A percentile compares a stretch with the other conserved stretches of the same genome.
phyloP scores from a whole-genome alignment of 208 protist genomes.

The Crithidia acanthocephali region DNA sequence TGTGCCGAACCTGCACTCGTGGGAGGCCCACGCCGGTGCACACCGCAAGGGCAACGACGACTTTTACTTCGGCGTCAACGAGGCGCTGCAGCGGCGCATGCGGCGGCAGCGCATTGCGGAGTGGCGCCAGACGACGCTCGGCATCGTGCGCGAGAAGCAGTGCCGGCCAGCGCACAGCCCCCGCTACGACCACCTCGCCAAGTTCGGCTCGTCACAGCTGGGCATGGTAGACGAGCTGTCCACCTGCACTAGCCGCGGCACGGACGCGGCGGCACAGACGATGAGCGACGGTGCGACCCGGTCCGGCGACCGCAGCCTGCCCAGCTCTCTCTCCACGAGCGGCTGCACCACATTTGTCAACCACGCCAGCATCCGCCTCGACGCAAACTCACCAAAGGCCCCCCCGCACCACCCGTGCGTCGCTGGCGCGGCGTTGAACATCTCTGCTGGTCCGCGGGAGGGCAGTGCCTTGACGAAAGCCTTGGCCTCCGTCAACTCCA shows the following conservation, averaged over 20 bases:
- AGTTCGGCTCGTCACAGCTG: slow-evolving; percentile 25
- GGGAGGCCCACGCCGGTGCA: not conserved
- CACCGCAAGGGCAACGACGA: not conserved
- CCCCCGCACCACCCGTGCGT: not conserved
- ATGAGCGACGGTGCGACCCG: slow-evolving; percentile 3
- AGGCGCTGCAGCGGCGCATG: slow-evolving; percentile 14
- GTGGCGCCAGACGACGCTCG: not conserved
- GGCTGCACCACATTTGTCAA: slow-evolving; percentile 16
- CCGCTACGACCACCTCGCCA: slow-evolving; percentile 26
- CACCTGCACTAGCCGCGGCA: not conserved
- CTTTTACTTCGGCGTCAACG: slow-evolving; percentile 3
- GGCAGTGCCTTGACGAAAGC: not conserved
- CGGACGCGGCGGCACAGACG: not conserved
- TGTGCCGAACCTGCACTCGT: too few species aligned
- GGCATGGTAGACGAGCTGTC: slow-evolving; percentile 38
- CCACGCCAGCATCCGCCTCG: slow-evolving; percentile 6
- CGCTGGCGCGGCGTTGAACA: not conserved
- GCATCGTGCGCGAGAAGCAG: not conserved
- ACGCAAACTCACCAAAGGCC: not conserved
- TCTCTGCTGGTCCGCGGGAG: not conserved
- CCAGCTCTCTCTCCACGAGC: slow-evolving; percentile 25
- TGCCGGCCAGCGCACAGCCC: not conserved
- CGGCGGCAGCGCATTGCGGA: not conserved
- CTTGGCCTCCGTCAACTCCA: not conserved
- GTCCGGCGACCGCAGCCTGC: slow-evolving; percentile 4